These are phyloP conservation scores for Chloranthus sessilifolius DNA, from an alignment of 164 flowering plant species.

Conservation along the genomic window DNA sequence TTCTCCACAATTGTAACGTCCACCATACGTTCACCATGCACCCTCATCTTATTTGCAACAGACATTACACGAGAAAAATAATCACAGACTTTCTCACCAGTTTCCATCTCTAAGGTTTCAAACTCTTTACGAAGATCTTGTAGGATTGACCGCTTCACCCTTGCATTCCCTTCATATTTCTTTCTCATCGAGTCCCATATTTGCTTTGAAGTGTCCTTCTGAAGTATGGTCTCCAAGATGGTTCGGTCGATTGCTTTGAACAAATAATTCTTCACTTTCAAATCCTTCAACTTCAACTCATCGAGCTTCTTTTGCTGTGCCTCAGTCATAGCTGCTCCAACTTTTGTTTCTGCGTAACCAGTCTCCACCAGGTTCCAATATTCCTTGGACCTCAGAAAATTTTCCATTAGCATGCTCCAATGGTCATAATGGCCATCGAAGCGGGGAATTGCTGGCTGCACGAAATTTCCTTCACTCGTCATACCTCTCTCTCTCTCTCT, in stretches of 20 bases:
- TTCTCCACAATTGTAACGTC: too few relatives aligned
- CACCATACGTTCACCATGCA: too few relatives aligned
- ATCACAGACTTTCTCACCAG: too few relatives aligned
- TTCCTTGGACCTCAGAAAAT: constrained; percentile 7
- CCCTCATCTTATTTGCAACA: background rate
- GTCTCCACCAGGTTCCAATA: constrained; percentile 2
- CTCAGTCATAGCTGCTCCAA: background rate
- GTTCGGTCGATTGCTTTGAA: constrained; percentile 1
- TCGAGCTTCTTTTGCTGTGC: background rate
- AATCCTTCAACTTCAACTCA: background rate
- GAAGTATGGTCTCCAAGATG: background rate
- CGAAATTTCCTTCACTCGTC: too few relatives aligned
- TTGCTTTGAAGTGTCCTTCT: constrained; percentile 1
- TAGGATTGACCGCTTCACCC: too few relatives aligned
- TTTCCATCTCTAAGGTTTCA: background rate
- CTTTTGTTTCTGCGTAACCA: background rate
- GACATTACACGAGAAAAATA: background rate
- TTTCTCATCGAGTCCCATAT: background rate
- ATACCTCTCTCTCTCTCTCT: too few relatives aligned
- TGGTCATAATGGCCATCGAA: constrained; percentile 11
- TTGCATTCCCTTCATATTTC: background rate
- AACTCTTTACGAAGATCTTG: too few relatives aligned
- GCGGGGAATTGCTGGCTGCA: too few relatives aligned
- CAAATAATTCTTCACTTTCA: constrained; percentile 1
- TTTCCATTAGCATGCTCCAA: constrained; percentile 13